Percentiles rank a stretch among this genome's conserved stretches.
Evolutionary conservation across 2,329 filamentous ascomycete species (phyloP).

Genomic region (Madurella mycetomatis): DNA sequence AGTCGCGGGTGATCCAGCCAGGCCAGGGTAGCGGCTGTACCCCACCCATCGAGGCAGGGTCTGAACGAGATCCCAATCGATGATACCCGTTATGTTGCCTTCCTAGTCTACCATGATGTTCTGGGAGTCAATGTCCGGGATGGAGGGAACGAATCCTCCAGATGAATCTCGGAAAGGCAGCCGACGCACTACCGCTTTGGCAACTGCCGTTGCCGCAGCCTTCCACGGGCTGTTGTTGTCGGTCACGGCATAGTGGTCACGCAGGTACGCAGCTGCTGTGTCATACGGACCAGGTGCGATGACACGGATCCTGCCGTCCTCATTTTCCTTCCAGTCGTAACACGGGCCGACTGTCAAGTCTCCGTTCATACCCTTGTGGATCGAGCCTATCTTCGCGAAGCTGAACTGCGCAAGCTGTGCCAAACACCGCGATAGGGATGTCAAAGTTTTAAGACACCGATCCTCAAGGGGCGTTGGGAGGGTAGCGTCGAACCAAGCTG

Average conservation of each 20-base stretch:
- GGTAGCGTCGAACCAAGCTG: conserved; percentile 13
- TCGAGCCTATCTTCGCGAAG: too few relatives aligned
- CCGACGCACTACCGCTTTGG: too few relatives aligned
- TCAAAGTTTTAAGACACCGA: conserved; percentile 16
- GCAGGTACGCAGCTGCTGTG: not conserved
- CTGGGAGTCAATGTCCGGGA: conserved; percentile 23
- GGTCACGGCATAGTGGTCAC: too few relatives aligned
- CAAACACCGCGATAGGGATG: not conserved
- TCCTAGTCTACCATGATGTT: conserved; percentile 39
- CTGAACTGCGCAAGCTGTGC: too few relatives aligned
- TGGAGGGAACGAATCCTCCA: conserved; percentile 16
- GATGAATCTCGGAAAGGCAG: too few relatives aligned
- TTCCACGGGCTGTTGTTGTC: too few relatives aligned
- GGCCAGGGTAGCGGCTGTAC: conserved; percentile 12
- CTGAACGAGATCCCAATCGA: conserved; percentile 40
- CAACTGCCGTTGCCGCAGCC: too few relatives aligned
- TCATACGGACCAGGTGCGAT: conserved; percentile 4
- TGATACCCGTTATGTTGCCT: conserved; percentile 32
- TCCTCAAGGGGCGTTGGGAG: conserved; percentile 7
- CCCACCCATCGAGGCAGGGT: conserved; percentile 35
- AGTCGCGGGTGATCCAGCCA: conserved; percentile 9
- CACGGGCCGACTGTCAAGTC: too few relatives aligned
- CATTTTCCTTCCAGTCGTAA: conserved; percentile 1
- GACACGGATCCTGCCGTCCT: not conserved
- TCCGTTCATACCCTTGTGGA: too few relatives aligned